Percentiles rank a stretch among this genome's conserved stretches.
Evolutionary conservation across 2,329 filamentous ascomycete genomes (phyloP).

Genomic region (Calonectria henricotiae): DNA sequence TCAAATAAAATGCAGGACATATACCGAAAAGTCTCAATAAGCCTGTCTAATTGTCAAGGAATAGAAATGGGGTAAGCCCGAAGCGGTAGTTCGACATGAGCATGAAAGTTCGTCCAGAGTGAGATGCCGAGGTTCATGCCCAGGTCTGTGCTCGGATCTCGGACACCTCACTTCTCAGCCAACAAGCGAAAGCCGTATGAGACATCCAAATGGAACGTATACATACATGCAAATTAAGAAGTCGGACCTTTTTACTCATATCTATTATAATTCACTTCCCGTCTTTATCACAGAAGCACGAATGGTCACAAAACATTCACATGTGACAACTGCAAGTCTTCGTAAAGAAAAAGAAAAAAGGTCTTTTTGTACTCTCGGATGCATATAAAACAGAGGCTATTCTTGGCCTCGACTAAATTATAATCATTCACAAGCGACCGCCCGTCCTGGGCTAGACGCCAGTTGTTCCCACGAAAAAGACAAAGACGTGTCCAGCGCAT

Average conservation of each 20-base stretch:
- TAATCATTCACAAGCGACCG: constrained; percentile 50
- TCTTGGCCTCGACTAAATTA: constrained; percentile 52
- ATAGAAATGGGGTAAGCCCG: constrained; percentile 5
- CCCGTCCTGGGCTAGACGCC: constrained; percentile 50
- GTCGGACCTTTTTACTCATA: not conserved
- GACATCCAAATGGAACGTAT: too few species aligned
- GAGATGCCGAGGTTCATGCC: constrained; percentile 51
- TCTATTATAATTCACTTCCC: not conserved
- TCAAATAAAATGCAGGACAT: not conserved
- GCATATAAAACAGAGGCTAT: constrained; percentile 47
- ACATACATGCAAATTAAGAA: too few species aligned
- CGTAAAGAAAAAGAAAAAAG: constrained; percentile 42
- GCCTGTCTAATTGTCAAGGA: not conserved
- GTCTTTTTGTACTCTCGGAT: constrained; percentile 48
- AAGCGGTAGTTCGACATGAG: constrained; percentile 17
- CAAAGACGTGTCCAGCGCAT: constrained; percentile 48
- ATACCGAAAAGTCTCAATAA: not conserved
- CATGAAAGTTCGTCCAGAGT: constrained; percentile 22
- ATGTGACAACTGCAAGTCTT: not conserved
- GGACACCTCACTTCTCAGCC: constrained; percentile 16
- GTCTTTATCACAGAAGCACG: not conserved
- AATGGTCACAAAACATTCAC: not conserved
- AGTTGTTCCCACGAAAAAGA: constrained; percentile 50
- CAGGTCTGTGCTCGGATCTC: constrained; percentile 34
- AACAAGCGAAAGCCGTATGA: not conserved